Evolutionary conservation across 805 yeast genomes (phyloP).

Genomic region (Kazachstania taianensis): DNA sequence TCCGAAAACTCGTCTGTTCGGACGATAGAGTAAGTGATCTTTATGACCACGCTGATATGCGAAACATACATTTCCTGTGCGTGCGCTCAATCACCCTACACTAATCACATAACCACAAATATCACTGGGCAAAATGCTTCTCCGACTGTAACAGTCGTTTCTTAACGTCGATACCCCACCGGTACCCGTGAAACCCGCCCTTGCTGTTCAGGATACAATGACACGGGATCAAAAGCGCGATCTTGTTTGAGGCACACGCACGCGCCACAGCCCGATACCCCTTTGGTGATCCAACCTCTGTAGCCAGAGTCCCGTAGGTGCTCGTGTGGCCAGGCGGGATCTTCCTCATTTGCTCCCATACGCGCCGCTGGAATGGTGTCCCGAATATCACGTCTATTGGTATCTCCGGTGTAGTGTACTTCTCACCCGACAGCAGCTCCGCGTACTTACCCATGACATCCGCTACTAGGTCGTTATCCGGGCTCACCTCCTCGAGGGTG

Average conservation of each 20-base stretch:
- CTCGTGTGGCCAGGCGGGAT: slow-evolving; percentile 26
- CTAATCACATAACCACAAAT: background rate
- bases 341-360: slow-evolving; percentile 30
- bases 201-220: slow-evolving; percentile 31
- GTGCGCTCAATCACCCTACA: no score
- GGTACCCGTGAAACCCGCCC: slow-evolving; percentile 31
- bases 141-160: slow-evolving; percentile 11
- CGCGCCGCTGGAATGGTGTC: slow-evolving; percentile 30
- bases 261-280: slow-evolving; percentile 34
- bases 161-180: slow-evolving; percentile 32
- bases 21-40: no score
- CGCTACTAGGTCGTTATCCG: slow-evolving; percentile 8
- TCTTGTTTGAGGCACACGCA: slow-evolving; percentile 33
- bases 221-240: slow-evolving; percentile 36
- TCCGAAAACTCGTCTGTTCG: no score
- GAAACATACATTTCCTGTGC: no score
- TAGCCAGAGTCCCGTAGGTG: slow-evolving; percentile 30
- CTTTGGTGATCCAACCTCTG: slow-evolving; percentile 19
- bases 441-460: background rate
- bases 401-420: no score
- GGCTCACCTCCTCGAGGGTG: background rate
- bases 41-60: no score
- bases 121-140: background rate
- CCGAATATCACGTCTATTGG: slow-evolving; percentile 32
- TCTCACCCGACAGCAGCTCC: background rate